These are phyloP conservation scores for Volvox reticuliferus DNA, from an alignment of 139 green algal species.

Conservation along the genomic window DNA sequence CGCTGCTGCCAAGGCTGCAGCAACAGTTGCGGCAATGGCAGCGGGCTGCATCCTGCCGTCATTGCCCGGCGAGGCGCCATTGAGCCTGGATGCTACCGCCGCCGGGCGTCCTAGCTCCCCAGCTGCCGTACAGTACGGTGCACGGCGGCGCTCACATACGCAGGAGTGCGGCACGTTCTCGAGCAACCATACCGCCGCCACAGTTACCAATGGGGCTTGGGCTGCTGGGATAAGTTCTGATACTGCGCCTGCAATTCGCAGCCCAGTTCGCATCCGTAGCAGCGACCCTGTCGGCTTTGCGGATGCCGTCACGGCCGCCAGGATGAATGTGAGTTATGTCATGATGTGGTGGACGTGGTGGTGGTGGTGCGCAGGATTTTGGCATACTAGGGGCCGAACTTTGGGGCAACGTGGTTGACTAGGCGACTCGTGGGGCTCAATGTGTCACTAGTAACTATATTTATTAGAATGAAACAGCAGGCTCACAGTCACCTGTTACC, in stretches of 20 bases:
- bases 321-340: slow-evolving; percentile 28
- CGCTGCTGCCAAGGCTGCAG: neutral
- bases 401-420: too few species aligned
- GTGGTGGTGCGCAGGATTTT: too few species aligned
- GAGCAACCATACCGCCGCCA: neutral
- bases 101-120: neutral
- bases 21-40: neutral
- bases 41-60: neutral
- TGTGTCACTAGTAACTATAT: too few species aligned
- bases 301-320: slow-evolving; percentile 20
- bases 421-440: too few species aligned
- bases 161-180: neutral
- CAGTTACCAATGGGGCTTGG: neutral
- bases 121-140: neutral
- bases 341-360: too few species aligned
- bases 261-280: slow-evolving; percentile 29
- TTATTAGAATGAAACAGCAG: too few species aligned
- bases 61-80: too few species aligned
- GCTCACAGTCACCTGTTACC: too few species aligned
- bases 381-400: too few species aligned
- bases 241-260: neutral
- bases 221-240: neutral
- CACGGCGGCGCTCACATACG: neutral
- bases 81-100: neutral
- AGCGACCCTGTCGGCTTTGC: slow-evolving; percentile 23